Percentiles rank a stretch among this genome's conserved stretches.
Evolutionary conservation across 805 yeast genomes (phyloP).

Genomic region (Candida loeiensis): DNA sequence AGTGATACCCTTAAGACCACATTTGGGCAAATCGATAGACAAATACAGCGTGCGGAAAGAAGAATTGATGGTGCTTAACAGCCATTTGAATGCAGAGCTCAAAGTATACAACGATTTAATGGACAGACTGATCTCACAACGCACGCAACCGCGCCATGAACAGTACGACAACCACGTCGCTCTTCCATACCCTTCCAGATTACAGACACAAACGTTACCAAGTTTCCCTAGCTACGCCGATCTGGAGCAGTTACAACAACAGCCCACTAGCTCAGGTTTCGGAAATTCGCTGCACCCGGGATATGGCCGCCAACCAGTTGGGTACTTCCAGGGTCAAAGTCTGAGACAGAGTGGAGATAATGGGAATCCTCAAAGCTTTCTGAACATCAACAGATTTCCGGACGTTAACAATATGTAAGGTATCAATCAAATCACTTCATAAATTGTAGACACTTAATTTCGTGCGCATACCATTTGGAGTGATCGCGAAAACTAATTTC

Average conservation of each 20-base stretch:
- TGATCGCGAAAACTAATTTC: background rate
- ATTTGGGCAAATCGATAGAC: slow-evolving; percentile 71
- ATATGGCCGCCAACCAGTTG: background rate
- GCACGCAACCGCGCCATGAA: slow-evolving; percentile 5
- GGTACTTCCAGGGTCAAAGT: slow-evolving; percentile 1
- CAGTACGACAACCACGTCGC: slow-evolving; percentile 2
- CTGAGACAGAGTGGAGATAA: background rate
- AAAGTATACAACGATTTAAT: slow-evolving; percentile 64
- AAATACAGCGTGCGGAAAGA: slow-evolving; percentile 73
- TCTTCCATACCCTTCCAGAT: slow-evolving; percentile 1
- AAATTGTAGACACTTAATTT: too few species aligned
- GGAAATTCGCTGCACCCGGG: slow-evolving; percentile 24
- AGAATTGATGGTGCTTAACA: slow-evolving; percentile 69
- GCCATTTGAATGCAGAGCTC: slow-evolving; percentile 67
- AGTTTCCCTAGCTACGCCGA: slow-evolving; percentile 1
- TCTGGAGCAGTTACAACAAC: slow-evolving; percentile 16
- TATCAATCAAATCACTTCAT: too few species aligned
- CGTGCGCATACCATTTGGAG: background rate
- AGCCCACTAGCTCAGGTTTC: slow-evolving; percentile 41
- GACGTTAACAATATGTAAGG: slow-evolving; percentile 21
- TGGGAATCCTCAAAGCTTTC: slow-evolving; percentile 15
- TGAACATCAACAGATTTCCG: slow-evolving; percentile 28
- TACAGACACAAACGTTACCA: slow-evolving; percentile 1
- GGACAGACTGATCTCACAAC: slow-evolving; percentile 36
- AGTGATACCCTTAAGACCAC: slow-evolving; percentile 68